A percentile compares a stretch with the other conserved stretches of the same genome.
These are phyloP conservation scores for Diaporthe velutina DNA, from an alignment of 2,329 filamentous ascomycete genomes.

Conservation along the genomic window DNA sequence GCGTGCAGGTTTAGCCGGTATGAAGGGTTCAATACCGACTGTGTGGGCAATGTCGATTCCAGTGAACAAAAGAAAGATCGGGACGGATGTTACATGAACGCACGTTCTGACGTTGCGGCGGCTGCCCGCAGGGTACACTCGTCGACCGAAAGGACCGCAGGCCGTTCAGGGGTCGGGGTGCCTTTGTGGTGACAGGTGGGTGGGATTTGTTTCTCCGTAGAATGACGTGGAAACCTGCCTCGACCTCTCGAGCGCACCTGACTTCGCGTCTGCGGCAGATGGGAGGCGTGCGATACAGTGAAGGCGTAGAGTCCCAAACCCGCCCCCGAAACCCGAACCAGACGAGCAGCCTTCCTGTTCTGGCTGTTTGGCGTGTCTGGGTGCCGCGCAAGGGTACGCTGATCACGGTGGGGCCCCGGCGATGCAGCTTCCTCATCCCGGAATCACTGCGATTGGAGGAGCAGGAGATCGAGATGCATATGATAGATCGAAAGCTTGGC, in stretches of 20 bases:
- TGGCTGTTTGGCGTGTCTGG: background rate
- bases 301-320: background rate
- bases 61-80: background rate
- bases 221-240: constrained; percentile 1
- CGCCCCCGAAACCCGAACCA: background rate
- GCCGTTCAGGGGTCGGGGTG: background rate
- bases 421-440: constrained; percentile 24
- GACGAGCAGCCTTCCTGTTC: constrained; percentile 5
- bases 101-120: background rate
- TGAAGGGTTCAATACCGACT: constrained; percentile 8
- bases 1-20: constrained; percentile 12
- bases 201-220: background rate
- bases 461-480: background rate
- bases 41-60: background rate
- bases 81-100: constrained; percentile 11
- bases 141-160: background rate
- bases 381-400: background rate
- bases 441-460: constrained; percentile 25
- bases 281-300: background rate
- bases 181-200: background rate
- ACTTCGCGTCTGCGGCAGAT: background rate
- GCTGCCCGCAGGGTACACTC: background rate
- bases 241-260: background rate
- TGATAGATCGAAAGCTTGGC: constrained; percentile 29
- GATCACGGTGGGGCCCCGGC: background rate